Evolutionary conservation across 2,329 filamentous ascomycete genomes (phyloP), one percentile per base, ranked within the genome.

Genomic region (Venturiaceae sp.): DNA sequence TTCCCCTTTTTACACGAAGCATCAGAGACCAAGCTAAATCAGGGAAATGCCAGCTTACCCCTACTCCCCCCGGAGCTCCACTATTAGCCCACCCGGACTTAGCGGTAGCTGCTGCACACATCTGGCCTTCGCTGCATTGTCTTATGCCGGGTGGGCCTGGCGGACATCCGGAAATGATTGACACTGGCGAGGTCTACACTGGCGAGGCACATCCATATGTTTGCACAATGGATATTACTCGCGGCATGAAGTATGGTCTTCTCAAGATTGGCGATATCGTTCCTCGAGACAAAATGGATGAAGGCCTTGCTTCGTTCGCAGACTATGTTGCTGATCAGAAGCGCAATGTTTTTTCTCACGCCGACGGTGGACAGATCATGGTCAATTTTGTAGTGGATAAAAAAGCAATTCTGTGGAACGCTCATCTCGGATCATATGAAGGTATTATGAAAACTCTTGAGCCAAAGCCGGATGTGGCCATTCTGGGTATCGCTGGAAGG

Each of bases 111-210:
- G 52, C 63, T 4, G 62, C 64, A 3, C 62, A 67, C 41, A 59
- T 64, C 19, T 67, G 63, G 64, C 65, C 64, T 0, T 64, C 63
- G 2, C 46, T 67, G 21, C 65, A 67, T 44, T 62, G 62, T 33
- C 52, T 66, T 21, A 62, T 66, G 63, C 65, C 65, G 9, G 41
- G 33, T n/a, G n/a, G 39, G 59, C 13, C 55, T 59, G 52, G 52
- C 30, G 21, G 14, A 26, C 33, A 62, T 23, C 62, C 61, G 5
- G 57, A 63, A 34, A 36, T 57, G 13, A 60, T 63, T 19, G 61
- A 64, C 47, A 64, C 62, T n/a, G 62, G 47, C 0, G 54, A 52
- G 3, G 58, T 57, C n/a, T 64, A 64, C 53, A 57, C 8, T 54
- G 52, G 52, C 14, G 28, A 13, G 11, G 21, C 19, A 11, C 8